Percentiles rank a stretch among this genome's conserved stretches.
Evolutionary conservation across 345 rosid species (phyloP).

Genomic region (Cardamine occulta): DNA sequence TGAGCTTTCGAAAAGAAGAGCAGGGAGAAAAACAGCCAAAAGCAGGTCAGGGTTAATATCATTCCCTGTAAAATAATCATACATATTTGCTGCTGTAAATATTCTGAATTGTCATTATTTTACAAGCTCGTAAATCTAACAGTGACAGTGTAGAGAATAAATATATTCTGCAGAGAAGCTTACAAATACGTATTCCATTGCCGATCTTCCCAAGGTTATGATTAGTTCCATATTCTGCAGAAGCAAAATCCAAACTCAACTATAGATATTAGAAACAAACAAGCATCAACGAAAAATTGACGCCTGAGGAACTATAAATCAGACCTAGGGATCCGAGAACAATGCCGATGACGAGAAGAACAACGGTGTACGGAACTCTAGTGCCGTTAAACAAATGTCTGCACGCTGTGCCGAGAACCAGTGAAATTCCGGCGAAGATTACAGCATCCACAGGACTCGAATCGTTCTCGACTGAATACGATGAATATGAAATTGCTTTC

Average conservation of each 20-base stretch:
- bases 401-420: slow-evolving; percentile 74
- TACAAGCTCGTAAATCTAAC: slow-evolving; percentile 13
- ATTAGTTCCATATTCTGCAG: slow-evolving; percentile 75
- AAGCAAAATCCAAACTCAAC: not conserved
- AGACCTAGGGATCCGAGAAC: slow-evolving; percentile 80
- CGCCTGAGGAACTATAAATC: not conserved
- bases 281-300: not conserved
- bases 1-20: slow-evolving; percentile 92
- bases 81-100: not conserved
- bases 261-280: not conserved
- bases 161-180: slow-evolving; percentile 39
- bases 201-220: slow-evolving; percentile 79
- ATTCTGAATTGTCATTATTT: not conserved
- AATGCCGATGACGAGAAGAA: slow-evolving; percentile 78
- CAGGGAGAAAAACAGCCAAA: slow-evolving; percentile 92
- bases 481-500: not conserved
- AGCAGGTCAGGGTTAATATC: slow-evolving; percentile 75
- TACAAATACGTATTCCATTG: slow-evolving; percentile 84
- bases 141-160: not conserved
- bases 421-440: slow-evolving; percentile 68
- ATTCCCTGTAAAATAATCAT: slow-evolving; percentile 66
- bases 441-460: slow-evolving; percentile 68
- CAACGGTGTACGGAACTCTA: slow-evolving; percentile 90
- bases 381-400: slow-evolving; percentile 79
- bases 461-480: not conserved